These are phyloP conservation scores for Pichia inconspicua DNA, from an alignment of 1,139 yeast genomes.

Conservation along the genomic window DNA sequence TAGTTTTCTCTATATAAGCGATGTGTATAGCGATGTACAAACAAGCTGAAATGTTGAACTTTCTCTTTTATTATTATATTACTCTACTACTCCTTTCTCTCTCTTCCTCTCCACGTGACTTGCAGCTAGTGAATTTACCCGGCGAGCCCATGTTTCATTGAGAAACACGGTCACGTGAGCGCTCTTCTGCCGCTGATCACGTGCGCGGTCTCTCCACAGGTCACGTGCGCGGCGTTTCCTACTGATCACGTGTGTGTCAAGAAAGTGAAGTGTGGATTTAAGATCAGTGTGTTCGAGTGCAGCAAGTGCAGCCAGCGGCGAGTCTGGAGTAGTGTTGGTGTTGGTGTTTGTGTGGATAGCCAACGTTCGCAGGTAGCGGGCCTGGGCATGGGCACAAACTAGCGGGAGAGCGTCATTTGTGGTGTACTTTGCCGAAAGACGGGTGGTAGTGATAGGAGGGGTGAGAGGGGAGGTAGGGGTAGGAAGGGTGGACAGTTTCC, in stretches of 20 bases:
- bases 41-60: too few relatives aligned
- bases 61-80: too few relatives aligned
- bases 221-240: not conserved
- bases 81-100: too few relatives aligned
- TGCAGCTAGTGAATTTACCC: not conserved
- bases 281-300: not conserved
- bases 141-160: not conserved
- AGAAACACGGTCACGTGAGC: not conserved
- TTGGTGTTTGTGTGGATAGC: not conserved
- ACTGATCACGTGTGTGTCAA: not conserved
- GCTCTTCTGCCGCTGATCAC: not conserved
- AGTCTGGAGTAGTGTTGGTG: too few relatives aligned
- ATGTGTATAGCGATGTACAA: too few relatives aligned
- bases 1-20: slow-evolving; percentile 8
- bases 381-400: not conserved
- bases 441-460: too few relatives aligned
- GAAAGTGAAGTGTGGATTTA: not conserved
- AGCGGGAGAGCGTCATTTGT: not conserved
- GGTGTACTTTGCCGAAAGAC: not conserved
- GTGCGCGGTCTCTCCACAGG: not conserved
- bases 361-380: not conserved
- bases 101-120: not conserved
- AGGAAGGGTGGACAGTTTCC: too few relatives aligned
- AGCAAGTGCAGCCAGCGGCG: not conserved
- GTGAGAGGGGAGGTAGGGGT: too few relatives aligned